Percentiles rank a stretch among this genome's conserved stretches.
phyloP scores from a whole-genome alignment of 352 stramenopile species.

The Hyaloperonospora brassicae region DNA sequence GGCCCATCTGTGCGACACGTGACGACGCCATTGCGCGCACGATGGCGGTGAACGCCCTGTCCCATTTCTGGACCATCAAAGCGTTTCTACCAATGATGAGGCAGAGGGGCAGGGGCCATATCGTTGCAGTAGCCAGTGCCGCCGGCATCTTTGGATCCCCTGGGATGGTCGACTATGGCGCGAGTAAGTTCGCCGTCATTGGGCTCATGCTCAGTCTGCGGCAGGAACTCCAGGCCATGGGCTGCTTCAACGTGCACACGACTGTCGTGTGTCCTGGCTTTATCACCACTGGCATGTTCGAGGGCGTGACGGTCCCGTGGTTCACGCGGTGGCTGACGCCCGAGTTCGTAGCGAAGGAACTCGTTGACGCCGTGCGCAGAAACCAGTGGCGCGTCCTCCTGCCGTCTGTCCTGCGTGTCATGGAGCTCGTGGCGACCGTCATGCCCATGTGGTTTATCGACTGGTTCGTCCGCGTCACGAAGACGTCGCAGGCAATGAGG shows the following conservation, averaged over 20 bases:
- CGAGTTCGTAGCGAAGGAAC: constrained; percentile 36
- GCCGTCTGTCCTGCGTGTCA: constrained; percentile 23
- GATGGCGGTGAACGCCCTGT: constrained; percentile 38
- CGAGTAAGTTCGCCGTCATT: constrained; percentile 40
- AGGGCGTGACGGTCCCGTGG: constrained; percentile 33
- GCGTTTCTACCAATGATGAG: constrained; percentile 40
- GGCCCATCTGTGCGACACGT: constrained; percentile 30
- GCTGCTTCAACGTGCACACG: constrained; percentile 33
- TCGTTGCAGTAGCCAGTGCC: constrained; percentile 41
- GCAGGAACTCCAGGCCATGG: constrained; percentile 40
- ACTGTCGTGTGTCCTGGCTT: constrained; percentile 53
- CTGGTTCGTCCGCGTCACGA: constrained; percentile 31
- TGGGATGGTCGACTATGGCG: constrained; percentile 48
- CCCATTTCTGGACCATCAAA: constrained; percentile 51
- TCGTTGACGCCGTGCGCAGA: constrained; percentile 39
- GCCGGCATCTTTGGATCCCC: constrained; percentile 39
- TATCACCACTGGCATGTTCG: constrained; percentile 59
- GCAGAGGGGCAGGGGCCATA: constrained; percentile 33
- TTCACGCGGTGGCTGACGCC: constrained; percentile 38
- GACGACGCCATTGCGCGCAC: constrained; percentile 41
- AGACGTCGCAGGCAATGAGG: constrained; percentile 37
- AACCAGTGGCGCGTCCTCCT: constrained; percentile 40
- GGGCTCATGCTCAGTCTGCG: constrained; percentile 39
- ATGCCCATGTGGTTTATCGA: constrained; percentile 36
- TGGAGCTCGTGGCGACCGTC: constrained; percentile 29